These are phyloP conservation scores for Wallacemonas sp. DNA, from an alignment of 208 protist species.

Conservation along the genomic window DNA sequence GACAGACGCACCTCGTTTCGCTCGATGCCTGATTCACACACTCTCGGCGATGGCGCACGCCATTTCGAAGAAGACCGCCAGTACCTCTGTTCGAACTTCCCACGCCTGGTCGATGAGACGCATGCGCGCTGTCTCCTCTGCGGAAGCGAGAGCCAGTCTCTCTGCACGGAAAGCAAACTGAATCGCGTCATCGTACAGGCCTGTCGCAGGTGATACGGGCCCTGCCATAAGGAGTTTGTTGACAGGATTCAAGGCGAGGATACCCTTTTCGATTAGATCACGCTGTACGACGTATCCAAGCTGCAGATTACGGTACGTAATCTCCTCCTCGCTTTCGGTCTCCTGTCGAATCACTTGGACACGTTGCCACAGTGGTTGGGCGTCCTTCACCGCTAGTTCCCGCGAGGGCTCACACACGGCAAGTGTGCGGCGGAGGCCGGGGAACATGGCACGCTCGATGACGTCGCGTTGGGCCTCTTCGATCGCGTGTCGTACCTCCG, in stretches of 20 bases:
- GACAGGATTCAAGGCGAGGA: slow-evolving; percentile 22
- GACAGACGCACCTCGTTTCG: neutral
- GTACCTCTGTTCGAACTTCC: neutral
- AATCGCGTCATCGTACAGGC: slow-evolving; percentile 35
- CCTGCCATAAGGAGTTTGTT: slow-evolving; percentile 13
- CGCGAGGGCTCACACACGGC: neutral
- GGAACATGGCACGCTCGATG: slow-evolving; percentile 27
- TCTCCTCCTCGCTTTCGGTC: slow-evolving; percentile 70
- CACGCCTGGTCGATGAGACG: slow-evolving; percentile 35
- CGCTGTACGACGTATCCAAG: slow-evolving; percentile 45
- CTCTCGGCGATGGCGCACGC: neutral
- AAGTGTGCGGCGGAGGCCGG: slow-evolving; percentile 13
- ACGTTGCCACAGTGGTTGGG: slow-evolving; percentile 60
- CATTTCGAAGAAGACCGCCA: slow-evolving; percentile 3
- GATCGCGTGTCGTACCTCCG: slow-evolving; percentile 33
- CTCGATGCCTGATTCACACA: neutral
- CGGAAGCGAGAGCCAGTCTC: slow-evolving; percentile 29
- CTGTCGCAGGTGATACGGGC: slow-evolving; percentile 10
- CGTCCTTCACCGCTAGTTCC: slow-evolving; percentile 23
- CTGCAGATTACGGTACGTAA: slow-evolving; percentile 38
- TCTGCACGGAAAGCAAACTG: slow-evolving; percentile 49
- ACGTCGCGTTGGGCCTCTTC: slow-evolving; percentile 32
- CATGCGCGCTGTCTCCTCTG: slow-evolving; percentile 74
- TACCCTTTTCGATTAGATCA: slow-evolving; percentile 34
- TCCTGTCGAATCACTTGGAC: slow-evolving; percentile 58